A percentile compares a stretch with the other conserved stretches of the same genome.
phyloP scores from a whole-genome alignment of 2,329 filamentous ascomycete species.

The Geosmithia flava region DNA sequence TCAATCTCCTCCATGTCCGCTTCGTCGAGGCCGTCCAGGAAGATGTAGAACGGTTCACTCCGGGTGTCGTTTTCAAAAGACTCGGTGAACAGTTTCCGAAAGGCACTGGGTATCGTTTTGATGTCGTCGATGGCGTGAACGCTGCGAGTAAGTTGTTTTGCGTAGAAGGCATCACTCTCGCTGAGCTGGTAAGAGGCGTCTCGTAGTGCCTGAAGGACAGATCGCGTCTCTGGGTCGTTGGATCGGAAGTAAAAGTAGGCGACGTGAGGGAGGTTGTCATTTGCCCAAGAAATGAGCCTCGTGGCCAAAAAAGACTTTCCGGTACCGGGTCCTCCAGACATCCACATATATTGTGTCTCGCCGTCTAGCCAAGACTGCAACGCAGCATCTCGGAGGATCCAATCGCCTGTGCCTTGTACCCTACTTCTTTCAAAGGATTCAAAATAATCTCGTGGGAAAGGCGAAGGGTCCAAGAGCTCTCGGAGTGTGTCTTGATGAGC shows the following conservation, averaged over 20 bases:
- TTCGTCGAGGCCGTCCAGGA: constrained; percentile 34
- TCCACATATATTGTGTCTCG: constrained; percentile 27
- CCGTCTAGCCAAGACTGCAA: constrained; percentile 24
- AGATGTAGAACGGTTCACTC: constrained; percentile 24
- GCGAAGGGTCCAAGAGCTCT: constrained; percentile 26
- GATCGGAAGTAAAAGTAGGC: constrained; percentile 37
- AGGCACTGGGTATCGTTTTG: constrained; percentile 29
- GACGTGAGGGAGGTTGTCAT: constrained; percentile 17
- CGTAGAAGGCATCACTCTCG: constrained; percentile 30
- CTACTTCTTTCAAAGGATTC: constrained; percentile 24
- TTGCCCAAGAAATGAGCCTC: constrained; percentile 26
- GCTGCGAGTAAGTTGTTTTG: constrained; percentile 22
- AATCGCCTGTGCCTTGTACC: constrained; percentile 29
- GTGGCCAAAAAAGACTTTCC: constrained; percentile 33
- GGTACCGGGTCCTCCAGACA: constrained; percentile 29
- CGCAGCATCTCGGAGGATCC: constrained; percentile 26
- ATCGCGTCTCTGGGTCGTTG: constrained; percentile 30
- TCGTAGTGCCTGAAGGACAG: constrained; percentile 28
- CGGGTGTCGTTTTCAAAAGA: constrained; percentile 20
- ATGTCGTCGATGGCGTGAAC: constrained; percentile 25
- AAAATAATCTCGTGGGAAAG: constrained; percentile 28
- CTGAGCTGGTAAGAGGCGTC: constrained; percentile 34
- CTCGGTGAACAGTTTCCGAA: constrained; percentile 24
- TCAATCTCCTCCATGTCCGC: constrained; percentile 22
- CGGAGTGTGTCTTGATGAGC: constrained; percentile 23